Conservation (phyloP, 176 grass and related monocot genomes). For the Tuctoria greenei region DNA sequence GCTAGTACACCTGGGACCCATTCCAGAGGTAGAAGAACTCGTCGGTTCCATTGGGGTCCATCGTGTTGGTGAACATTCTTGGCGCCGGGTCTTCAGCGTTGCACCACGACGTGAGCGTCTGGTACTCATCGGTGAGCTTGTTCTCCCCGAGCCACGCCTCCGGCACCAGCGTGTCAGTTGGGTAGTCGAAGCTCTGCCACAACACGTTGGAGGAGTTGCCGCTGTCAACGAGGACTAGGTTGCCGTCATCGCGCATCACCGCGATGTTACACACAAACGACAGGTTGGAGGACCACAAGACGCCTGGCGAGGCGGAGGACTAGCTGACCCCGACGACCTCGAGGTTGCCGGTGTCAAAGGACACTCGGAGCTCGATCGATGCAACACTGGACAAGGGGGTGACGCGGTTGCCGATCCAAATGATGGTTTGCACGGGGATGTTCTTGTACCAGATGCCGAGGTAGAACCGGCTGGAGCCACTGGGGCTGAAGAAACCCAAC, state of each 20-base stretch:
- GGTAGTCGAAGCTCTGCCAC: no score
- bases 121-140: slow-evolving; percentile 29
- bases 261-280: neutral
- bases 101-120: slow-evolving; percentile 47
- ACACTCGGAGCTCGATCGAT: slow-evolving; percentile 11
- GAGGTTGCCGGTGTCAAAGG: no score
- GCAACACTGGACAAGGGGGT: neutral
- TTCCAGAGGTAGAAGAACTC: slow-evolving; percentile 43
- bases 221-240: slow-evolving; percentile 34
- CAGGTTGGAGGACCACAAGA: slow-evolving; percentile 34
- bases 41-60: slow-evolving; percentile 18
- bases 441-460: slow-evolving; percentile 43
- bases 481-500: slow-evolving; percentile 48
- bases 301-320: no score
- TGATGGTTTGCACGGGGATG: slow-evolving; percentile 33
- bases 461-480: slow-evolving; percentile 33
- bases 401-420: slow-evolving; percentile 45
- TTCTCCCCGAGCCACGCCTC: slow-evolving; percentile 50
- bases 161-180: slow-evolving; percentile 41
- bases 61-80: slow-evolving; percentile 29
- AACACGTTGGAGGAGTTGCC: slow-evolving; percentile 36
- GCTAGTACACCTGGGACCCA: slow-evolving; percentile 25
- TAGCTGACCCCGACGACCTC: no score
- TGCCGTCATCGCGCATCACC: slow-evolving; percentile 45
- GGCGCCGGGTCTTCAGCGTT: slow-evolving; percentile 42